Evolutionary conservation across 164 flowering plant genomes (phyloP).

Genomic region (Umbellularia californica): DNA sequence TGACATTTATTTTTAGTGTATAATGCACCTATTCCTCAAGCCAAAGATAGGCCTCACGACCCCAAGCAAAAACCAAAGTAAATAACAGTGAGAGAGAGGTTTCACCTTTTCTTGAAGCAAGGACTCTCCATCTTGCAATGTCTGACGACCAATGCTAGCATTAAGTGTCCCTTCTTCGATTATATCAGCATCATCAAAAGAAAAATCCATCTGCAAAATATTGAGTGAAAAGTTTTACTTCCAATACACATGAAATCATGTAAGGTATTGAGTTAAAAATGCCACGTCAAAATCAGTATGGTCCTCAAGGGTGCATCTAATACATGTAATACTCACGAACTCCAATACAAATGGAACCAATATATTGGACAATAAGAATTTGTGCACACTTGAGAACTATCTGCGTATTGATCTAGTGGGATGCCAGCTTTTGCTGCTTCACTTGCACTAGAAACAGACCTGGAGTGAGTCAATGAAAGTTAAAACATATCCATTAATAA

Average conservation of each 20-base stretch:
- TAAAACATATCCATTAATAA: neutral
- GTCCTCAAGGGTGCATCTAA: slow-evolving; percentile 3
- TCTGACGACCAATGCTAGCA: slow-evolving; percentile 53
- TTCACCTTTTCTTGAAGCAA: slow-evolving; percentile 55
- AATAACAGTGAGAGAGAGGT: slow-evolving; percentile 1
- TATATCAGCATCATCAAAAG: slow-evolving; percentile 65
- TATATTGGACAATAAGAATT: slow-evolving; percentile 14
- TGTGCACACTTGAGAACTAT: slow-evolving; percentile 42
- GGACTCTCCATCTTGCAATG: slow-evolving; percentile 41
- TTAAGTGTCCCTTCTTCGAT: slow-evolving; percentile 58
- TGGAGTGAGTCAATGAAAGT: slow-evolving; percentile 19
- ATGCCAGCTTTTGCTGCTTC: slow-evolving; percentile 72
- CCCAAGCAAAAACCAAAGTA: neutral
- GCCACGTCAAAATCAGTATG: neutral
- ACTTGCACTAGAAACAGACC: slow-evolving; percentile 57
- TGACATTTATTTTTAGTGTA: too few relatives aligned
- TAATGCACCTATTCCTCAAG: too few relatives aligned
- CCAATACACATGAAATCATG: neutral
- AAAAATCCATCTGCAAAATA: slow-evolving; percentile 55
- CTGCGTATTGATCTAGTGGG: slow-evolving; percentile 41
- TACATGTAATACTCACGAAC: slow-evolving; percentile 20
- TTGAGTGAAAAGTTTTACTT: neutral
- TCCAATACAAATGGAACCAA: slow-evolving; percentile 19
- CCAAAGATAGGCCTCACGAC: neutral
- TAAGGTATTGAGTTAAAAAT: neutral